Evolutionary conservation across 106 monocot species (phyloP), one percentile per base, ranked within the genome.

Genomic region (Apostasia shenzhenica): DNA sequence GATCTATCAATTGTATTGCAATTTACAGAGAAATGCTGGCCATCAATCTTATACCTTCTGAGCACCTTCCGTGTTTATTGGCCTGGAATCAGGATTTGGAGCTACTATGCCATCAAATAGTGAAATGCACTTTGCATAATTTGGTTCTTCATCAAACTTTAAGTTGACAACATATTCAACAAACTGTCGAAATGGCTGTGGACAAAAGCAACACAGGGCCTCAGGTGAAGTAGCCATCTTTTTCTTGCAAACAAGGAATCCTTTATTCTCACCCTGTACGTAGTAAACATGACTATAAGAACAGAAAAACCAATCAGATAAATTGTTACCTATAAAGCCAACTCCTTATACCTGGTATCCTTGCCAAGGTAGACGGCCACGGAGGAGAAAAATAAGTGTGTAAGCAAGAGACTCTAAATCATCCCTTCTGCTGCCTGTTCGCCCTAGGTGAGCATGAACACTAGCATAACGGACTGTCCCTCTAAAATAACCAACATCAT

Each of bases 391-490:
- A 53, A 94, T 67, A 44, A 94, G 82, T 13, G 93, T 94, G 54
- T 94, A 94, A 65, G 93, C 93, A 61, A 94, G 78, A 38, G 93
- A 93, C 77, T 93, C 93, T 52, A 93, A 76, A 65, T 93, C 93
- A 76, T 93, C 89, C 71, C 89, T 83, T 71, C 89, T 76, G 71
- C 92, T 88, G 54, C 86, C 92, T 54, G 81, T 93, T 71, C 92
- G 81, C 63, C 92, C 92, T 13, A 92, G 55, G 71, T 93, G 93
- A 64, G 93, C 93, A 86, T 93, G 93, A 11, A 84, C 93, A 74
- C 93, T 94, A 44, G 93, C 93, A 82, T 94, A 94, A 7, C 93
- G 86, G 43, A 94, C 81, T 56, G 93, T 94, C 69, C 91, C 91
- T 69, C 91, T 91, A 72, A 11, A 46, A 63, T 7, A 63, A 67